Percentiles rank a stretch among this genome's conserved stretches.
Evolutionary conservation across 345 rosid genomes (phyloP).

Genomic region (Citrus sp.): DNA sequence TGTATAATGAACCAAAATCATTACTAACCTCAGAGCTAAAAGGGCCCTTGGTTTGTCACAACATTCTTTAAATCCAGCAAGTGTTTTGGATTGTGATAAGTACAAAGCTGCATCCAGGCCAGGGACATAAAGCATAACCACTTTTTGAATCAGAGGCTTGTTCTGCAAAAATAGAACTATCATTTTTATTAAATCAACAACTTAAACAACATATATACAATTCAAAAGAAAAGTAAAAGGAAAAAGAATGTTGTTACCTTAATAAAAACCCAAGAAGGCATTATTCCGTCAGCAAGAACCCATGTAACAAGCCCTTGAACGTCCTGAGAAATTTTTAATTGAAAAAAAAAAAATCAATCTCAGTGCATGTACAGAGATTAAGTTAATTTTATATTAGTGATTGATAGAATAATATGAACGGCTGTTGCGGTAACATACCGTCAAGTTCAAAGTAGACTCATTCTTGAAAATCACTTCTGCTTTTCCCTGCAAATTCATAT

Average conservation of each 20-base stretch:
- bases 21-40: slow-evolving; percentile 76
- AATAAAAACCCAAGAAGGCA: slow-evolving; percentile 90
- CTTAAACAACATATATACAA: background rate
- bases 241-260: slow-evolving; percentile 43
- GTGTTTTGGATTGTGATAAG: slow-evolving; percentile 63
- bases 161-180: slow-evolving; percentile 53
- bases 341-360: slow-evolving; percentile 5
- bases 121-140: slow-evolving; percentile 86
- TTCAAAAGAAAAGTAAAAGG: too few relatives aligned
- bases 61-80: slow-evolving; percentile 59
- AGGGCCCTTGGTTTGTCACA: slow-evolving; percentile 77
- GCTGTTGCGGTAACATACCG: slow-evolving; percentile 34
- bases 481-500: slow-evolving; percentile 54
- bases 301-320: slow-evolving; percentile 96
- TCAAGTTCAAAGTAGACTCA: slow-evolving; percentile 59
- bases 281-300: slow-evolving; percentile 89
- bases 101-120: slow-evolving; percentile 89
- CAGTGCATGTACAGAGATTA: background rate
- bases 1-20: slow-evolving; percentile 11
- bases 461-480: slow-evolving; percentile 70
- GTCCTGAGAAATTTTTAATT: slow-evolving; percentile 43
- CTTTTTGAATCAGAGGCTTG: slow-evolving; percentile 87
- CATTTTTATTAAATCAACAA: background rate
- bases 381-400: background rate
- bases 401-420: background rate